Percentiles rank a stretch among this genome's conserved stretches.
Conservation (phyloP, 192 early-diverging fungal genomes). For the Coemansia sp. region DNA sequence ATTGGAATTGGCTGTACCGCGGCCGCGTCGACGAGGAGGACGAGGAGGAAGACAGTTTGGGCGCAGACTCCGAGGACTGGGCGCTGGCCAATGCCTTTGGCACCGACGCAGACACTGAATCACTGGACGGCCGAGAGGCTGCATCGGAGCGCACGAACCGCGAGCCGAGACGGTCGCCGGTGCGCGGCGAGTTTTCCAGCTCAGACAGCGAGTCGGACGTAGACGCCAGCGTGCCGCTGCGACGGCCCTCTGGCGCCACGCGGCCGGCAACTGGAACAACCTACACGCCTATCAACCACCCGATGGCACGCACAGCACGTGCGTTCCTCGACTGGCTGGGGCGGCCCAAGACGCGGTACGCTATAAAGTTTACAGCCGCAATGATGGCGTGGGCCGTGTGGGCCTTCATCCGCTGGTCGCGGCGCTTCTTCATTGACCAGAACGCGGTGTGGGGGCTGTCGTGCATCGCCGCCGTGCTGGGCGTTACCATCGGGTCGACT, state of each 20-base stretch:
- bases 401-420: conserved; percentile 25
- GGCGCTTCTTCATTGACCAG: conserved; percentile 17
- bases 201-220: conserved; percentile 4
- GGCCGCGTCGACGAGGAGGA: conserved; percentile 20
- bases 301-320: conserved; percentile 12
- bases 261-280: background rate
- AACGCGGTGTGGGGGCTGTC: conserved; percentile 36
- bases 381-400: conserved; percentile 46
- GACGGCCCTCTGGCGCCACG: background rate
- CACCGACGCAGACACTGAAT: background rate
- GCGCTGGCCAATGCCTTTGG: conserved; percentile 32
- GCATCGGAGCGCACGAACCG: background rate
- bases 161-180: too few species aligned
- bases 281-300: conserved; percentile 19
- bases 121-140: background rate
- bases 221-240: background rate
- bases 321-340: conserved; percentile 19
- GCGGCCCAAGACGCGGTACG: conserved; percentile 35
- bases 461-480: conserved; percentile 31
- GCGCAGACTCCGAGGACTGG: conserved; percentile 18
- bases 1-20: conserved; percentile 33
- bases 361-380: conserved; percentile 38
- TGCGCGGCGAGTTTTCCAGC: too few species aligned
- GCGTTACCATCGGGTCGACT: conserved; percentile 40
- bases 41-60: conserved; percentile 14